Conservation (phyloP, 169 alveolate genomes). For the Cryptosporidium tyzzeri region DNA sequence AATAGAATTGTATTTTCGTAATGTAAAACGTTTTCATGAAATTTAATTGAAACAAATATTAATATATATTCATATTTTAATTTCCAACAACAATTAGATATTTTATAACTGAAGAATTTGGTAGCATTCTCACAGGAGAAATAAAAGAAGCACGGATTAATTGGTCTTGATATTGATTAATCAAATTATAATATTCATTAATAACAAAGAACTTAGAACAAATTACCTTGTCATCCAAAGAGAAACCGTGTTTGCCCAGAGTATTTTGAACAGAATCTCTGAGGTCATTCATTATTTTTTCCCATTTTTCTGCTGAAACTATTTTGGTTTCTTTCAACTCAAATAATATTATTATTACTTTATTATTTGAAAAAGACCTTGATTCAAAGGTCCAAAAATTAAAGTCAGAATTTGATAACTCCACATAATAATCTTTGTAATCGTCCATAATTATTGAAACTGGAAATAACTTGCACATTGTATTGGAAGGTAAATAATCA, state of each 20-base stretch:
- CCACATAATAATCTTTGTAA: not conserved
- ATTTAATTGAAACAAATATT: too few species aligned
- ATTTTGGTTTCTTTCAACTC: not conserved
- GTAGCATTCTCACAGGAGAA: not conserved
- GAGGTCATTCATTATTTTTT: conserved; percentile 7
- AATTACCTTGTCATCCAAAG: conserved; percentile 7
- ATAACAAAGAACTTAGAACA: conserved; percentile 28
- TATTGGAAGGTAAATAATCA: not conserved
- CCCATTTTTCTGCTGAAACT: not conserved
- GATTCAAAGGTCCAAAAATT: conserved; percentile 9
- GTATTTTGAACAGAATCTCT: not conserved
- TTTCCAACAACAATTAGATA: not conserved
- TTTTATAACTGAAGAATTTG: not conserved
- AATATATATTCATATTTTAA: not conserved
- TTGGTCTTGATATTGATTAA: not conserved
- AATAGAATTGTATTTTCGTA: too few species aligned
- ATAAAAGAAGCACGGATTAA: not conserved
- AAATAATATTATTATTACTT: not conserved
- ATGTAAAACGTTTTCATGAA: too few species aligned
- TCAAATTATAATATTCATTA: not conserved
- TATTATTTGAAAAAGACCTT: conserved; percentile 22
- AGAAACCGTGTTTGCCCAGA: not conserved
- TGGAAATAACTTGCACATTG: conserved; percentile 33
- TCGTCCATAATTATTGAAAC: conserved; percentile 12
- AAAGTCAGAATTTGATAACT: not conserved